Evolutionary conservation across 2,329 filamentous ascomycete species (phyloP).

Genomic region (Xylariaceae sp.): DNA sequence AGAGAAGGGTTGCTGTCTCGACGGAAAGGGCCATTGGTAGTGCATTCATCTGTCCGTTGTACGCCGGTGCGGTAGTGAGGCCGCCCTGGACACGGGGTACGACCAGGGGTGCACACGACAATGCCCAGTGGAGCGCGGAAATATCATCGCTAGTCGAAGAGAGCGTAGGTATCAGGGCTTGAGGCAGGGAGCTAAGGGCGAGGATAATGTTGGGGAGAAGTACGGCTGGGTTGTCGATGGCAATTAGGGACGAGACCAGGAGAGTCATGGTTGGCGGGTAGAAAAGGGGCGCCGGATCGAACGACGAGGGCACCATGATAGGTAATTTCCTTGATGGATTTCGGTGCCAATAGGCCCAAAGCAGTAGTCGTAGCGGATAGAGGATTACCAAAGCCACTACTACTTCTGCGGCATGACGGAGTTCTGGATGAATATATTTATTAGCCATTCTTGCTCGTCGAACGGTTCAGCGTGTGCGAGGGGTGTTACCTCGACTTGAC

Average conservation of each 20-base stretch:
- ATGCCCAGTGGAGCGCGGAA: conserved; percentile 77
- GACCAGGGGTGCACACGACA: conserved; percentile 74
- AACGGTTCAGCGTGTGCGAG: background rate
- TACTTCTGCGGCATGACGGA: conserved; percentile 46
- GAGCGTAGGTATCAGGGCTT: conserved; percentile 71
- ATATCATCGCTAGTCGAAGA: conserved; percentile 62
- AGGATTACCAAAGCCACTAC: conserved; percentile 51
- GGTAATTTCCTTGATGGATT: conserved; percentile 48
- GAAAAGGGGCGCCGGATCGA: conserved; percentile 89
- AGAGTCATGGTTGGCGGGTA: conserved; percentile 82
- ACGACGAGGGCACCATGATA: conserved; percentile 71
- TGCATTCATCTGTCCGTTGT: conserved; percentile 29
- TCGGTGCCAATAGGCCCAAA: conserved; percentile 54
- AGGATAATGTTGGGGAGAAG: conserved; percentile 84
- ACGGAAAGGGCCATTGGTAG: conserved; percentile 48
- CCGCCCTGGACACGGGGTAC: conserved; percentile 40
- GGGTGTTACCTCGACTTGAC: conserved; percentile 57
- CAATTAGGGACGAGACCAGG: conserved; percentile 77
- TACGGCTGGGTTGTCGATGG: conserved; percentile 63
- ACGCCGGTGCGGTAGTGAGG: conserved; percentile 37
- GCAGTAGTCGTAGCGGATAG: conserved; percentile 67
- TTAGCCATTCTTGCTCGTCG: conserved; percentile 13
- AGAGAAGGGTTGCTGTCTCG: conserved; percentile 71
- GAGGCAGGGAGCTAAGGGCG: conserved; percentile 77
- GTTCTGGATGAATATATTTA: conserved; percentile 47